Evolutionary conservation across 2,329 filamentous ascomycete species (phyloP).

Genomic region (Lachnellula suecica): DNA sequence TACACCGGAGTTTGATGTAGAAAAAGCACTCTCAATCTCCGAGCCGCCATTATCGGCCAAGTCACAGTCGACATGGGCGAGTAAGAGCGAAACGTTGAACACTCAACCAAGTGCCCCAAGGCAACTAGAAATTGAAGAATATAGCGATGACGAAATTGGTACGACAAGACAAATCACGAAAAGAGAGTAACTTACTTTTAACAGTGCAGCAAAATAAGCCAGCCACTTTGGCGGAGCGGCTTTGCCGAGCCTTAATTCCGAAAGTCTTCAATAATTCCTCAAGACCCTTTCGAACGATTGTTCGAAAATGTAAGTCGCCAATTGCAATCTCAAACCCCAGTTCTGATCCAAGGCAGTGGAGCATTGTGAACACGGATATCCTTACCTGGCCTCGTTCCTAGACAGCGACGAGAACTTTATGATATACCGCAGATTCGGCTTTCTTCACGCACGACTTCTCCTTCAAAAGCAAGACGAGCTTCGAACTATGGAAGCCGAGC

Average conservation of each 20-base stretch:
- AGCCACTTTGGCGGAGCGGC: not conserved
- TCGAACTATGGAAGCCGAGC: slow-evolving; percentile 17
- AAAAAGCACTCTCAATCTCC: not conserved
- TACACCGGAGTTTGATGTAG: slow-evolving; percentile 2
- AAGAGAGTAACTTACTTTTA: not conserved
- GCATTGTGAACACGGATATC: slow-evolving; percentile 34
- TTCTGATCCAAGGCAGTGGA: no score
- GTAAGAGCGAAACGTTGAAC: slow-evolving; percentile 3
- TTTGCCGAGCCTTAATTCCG: slow-evolving; percentile 1
- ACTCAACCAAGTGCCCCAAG: not conserved
- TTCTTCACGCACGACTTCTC: slow-evolving; percentile 38
- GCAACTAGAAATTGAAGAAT: no score
- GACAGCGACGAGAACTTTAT: slow-evolving; percentile 42
- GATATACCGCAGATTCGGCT: slow-evolving; percentile 42
- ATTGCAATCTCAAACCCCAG: no score
- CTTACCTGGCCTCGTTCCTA: slow-evolving; percentile 38
- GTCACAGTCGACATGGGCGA: slow-evolving; percentile 5
- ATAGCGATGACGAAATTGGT: slow-evolving; percentile 5
- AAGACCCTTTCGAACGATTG: slow-evolving; percentile 2
- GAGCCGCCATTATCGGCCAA: slow-evolving; percentile 2
- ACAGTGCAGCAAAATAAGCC: not conserved
- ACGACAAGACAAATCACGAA: not conserved
- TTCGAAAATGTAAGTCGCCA: slow-evolving; percentile 8
- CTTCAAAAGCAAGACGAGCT: slow-evolving; percentile 24
- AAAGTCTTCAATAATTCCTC: not conserved